Percentiles rank a stretch among this genome's conserved stretches.
These are phyloP conservation scores for Pseudoscleropodium purum DNA, from an alignment of 225 moss, liverwort and hornwort species.

Conservation along the genomic window DNA sequence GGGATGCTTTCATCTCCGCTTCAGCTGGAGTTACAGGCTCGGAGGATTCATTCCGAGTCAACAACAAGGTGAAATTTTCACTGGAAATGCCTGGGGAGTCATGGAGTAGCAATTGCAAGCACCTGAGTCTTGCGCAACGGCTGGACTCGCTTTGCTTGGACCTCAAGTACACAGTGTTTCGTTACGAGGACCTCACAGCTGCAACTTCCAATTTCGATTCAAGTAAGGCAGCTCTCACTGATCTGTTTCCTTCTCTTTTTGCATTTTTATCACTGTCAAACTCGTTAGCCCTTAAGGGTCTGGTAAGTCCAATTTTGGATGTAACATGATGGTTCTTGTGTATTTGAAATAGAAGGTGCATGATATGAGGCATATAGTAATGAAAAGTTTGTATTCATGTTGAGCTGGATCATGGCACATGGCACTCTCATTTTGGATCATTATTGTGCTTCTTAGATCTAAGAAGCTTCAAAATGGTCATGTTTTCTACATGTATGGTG, in stretches of 20 bases:
- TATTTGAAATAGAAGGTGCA: background rate
- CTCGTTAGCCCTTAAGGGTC: background rate
- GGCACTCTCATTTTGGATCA: background rate
- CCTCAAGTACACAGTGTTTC: background rate
- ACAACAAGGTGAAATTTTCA: conserved; percentile 5
- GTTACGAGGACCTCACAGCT: conserved; percentile 15
- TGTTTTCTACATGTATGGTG: background rate
- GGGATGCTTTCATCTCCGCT: conserved; percentile 10
- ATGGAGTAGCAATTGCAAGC: background rate
- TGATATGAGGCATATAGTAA: background rate
- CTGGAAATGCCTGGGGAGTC: background rate
- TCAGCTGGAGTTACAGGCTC: background rate
- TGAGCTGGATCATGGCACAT: background rate
- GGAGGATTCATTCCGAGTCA: background rate
- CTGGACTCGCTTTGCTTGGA: conserved; percentile 9
- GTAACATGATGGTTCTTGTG: too few relatives aligned
- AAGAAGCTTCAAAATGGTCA: background rate
- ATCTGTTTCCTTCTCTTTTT: background rate
- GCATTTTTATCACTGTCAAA: background rate
- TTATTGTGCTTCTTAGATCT: background rate
- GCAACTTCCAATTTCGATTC: conserved; percentile 26
- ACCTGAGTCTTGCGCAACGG: background rate
- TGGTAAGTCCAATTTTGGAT: background rate
- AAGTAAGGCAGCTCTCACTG: background rate
- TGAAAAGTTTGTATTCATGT: background rate